Conservation (phyloP, 2,329 filamentous ascomycete genomes). For the Aspergillus ustus region DNA sequence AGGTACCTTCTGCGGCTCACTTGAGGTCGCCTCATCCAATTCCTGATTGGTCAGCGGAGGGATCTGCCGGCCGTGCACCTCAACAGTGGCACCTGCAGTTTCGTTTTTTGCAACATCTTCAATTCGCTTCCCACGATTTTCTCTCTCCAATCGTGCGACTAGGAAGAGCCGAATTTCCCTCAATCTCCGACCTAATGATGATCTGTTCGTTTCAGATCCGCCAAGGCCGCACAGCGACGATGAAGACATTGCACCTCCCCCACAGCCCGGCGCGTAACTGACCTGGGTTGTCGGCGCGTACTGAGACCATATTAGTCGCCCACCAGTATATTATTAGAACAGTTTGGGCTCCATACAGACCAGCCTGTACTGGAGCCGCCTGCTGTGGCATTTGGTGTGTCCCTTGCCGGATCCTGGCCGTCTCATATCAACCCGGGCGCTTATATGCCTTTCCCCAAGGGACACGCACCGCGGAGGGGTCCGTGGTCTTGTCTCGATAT, state of each 20-base stretch:
- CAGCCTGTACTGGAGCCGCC: constrained; percentile 9
- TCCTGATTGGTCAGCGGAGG: background rate
- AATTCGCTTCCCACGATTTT: background rate
- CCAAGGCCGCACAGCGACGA: constrained; percentile 17
- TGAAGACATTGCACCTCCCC: constrained; percentile 22
- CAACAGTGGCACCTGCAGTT: background rate
- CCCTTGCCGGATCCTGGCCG: constrained; percentile 10
- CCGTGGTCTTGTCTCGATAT: constrained; percentile 2
- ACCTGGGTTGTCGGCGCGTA: constrained; percentile 30
- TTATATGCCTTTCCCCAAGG: constrained; percentile 15
- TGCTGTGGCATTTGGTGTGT: constrained; percentile 18
- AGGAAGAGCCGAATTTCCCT: background rate
- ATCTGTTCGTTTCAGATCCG: constrained; percentile 20
- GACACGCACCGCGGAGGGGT: constrained; percentile 18
- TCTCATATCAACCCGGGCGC: constrained; percentile 25
- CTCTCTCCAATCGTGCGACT: constrained; percentile 13
- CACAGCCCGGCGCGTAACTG: constrained; percentile 29
- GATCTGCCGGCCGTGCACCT: background rate
- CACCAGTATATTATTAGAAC: constrained; percentile 32
- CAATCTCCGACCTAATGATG: constrained; percentile 1
- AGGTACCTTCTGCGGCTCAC: background rate
- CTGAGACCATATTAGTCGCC: constrained; percentile 26
- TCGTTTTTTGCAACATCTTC: background rate
- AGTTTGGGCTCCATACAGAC: constrained; percentile 25
- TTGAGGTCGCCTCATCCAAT: background rate